Percentiles rank a stretch among this genome's conserved stretches.
phyloP scores from a whole-genome alignment of 495 filamentous ascomycete species.

The Pyronema omphalodes region DNA sequence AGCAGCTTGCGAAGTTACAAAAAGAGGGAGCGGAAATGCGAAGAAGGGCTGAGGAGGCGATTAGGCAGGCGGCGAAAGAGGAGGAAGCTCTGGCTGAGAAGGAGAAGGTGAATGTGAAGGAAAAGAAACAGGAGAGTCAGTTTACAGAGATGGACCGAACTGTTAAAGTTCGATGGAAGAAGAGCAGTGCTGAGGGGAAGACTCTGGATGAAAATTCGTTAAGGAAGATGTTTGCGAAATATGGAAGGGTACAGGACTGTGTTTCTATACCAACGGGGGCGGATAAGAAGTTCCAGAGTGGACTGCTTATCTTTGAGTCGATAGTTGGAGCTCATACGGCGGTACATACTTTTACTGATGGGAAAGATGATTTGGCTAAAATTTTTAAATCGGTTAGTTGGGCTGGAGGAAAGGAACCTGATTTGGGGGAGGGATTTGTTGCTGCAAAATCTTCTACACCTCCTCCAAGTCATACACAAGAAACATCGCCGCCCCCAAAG shows the following conservation, averaged over 20 bases:
- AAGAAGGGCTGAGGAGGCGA: constrained; percentile 13
- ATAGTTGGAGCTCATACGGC: constrained; percentile 20
- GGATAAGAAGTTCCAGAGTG: constrained; percentile 18
- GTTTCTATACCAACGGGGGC: not conserved
- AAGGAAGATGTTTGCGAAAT: constrained; percentile 5
- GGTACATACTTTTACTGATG: constrained; percentile 7
- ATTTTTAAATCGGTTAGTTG: constrained; percentile 15
- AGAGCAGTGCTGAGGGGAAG: constrained; percentile 2
- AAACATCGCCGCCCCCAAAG: not conserved
- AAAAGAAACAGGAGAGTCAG: constrained; percentile 3
- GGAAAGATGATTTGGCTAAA: constrained; percentile 2
- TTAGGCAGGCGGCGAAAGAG: constrained; percentile 70
- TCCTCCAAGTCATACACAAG: not conserved
- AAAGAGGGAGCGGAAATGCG: constrained; percentile 26
- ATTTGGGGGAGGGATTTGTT: not conserved
- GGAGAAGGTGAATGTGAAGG: not conserved
- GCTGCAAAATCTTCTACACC: not conserved
- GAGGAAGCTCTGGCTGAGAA: constrained; percentile 31
- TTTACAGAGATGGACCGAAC: constrained; percentile 21
- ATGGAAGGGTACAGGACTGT: not conserved
- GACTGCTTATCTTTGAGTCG: constrained; percentile 18
- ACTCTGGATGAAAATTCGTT: not conserved
- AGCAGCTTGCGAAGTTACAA: constrained; percentile 27
- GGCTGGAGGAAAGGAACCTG: constrained; percentile 19
- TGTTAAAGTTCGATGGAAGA: constrained; percentile 13